Percentiles rank a stretch among this genome's conserved stretches.
phyloP scores from a whole-genome alignment of 305 asterid species.

The Caryopteris hybrid region DNA sequence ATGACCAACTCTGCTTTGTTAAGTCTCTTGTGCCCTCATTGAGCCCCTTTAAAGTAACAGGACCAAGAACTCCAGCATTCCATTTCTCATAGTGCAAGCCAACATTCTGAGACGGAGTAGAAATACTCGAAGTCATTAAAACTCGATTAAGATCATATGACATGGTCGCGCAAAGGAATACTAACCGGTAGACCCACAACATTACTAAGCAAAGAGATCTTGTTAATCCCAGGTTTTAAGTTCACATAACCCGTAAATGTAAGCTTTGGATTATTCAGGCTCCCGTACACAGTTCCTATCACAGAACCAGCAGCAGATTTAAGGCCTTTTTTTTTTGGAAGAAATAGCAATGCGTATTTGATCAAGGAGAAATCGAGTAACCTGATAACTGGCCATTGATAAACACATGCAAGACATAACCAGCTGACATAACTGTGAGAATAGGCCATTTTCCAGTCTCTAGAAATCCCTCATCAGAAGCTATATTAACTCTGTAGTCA shows the following conservation, averaged over 20 bases:
- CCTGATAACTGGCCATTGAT: slow-evolving; percentile 73
- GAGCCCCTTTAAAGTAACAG: slow-evolving; percentile 65
- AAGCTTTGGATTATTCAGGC: slow-evolving; percentile 55
- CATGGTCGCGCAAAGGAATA: too few relatives aligned
- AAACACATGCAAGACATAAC: slow-evolving; percentile 84
- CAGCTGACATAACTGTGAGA: slow-evolving; percentile 85
- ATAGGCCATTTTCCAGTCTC: slow-evolving; percentile 51
- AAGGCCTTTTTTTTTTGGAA: neutral
- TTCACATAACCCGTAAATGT: slow-evolving; percentile 51
- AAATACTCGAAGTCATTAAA: neutral
- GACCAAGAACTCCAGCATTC: slow-evolving; percentile 90
- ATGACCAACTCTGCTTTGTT: slow-evolving; percentile 76
- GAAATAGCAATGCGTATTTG: too few relatives aligned
- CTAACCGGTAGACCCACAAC: slow-evolving; percentile 84
- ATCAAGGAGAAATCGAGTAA: too few relatives aligned
- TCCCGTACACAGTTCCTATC: slow-evolving; percentile 68
- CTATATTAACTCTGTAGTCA: slow-evolving; percentile 72
- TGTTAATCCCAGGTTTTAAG: slow-evolving; percentile 68
- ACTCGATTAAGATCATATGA: too few relatives aligned
- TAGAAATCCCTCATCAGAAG: slow-evolving; percentile 62
- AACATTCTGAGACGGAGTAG: slow-evolving; percentile 50
- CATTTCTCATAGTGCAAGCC: slow-evolving; percentile 74
- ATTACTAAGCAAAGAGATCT: slow-evolving; percentile 74
- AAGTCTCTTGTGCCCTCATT: slow-evolving; percentile 69
- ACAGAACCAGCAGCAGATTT: slow-evolving; percentile 17